A percentile compares a stretch with the other conserved stretches of the same genome.
Evolutionary conservation across 1,284 basidiomycete genomes (phyloP).

Genomic region (Heliocybe sulcata): DNA sequence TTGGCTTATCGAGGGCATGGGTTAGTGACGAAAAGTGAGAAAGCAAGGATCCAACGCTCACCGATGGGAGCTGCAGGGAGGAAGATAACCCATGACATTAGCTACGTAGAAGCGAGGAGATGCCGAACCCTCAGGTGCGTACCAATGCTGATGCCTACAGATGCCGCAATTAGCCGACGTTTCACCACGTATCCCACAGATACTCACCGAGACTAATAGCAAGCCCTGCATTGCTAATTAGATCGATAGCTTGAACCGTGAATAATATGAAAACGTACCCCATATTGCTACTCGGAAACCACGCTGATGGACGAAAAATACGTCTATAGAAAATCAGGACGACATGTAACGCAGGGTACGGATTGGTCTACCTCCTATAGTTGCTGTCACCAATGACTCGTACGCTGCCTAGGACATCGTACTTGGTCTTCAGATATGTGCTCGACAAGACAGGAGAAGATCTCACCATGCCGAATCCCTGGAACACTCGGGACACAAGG

Average conservation of each 20-base stretch:
- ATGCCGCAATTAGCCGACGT: background rate
- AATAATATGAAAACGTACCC: slow-evolving; percentile 4
- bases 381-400: slow-evolving; percentile 6
- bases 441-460: background rate
- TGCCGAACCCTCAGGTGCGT: background rate
- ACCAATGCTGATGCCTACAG: slow-evolving; percentile 1
- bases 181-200: background rate
- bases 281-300: slow-evolving; percentile 7
- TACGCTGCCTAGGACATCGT: slow-evolving; percentile 5
- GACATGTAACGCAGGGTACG: too few relatives aligned
- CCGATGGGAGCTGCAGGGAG: background rate
- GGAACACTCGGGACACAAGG: slow-evolving; percentile 6
- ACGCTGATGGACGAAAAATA: slow-evolving; percentile 4
- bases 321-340: background rate
- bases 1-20: background rate
- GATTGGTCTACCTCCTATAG: slow-evolving; percentile 5
- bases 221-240: background rate
- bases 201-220: slow-evolving; percentile 1
- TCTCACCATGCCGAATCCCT: slow-evolving; percentile 3
- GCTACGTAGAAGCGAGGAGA: background rate
- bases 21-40: background rate
- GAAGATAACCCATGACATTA: too few relatives aligned
- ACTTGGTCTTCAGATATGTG: background rate
- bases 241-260: background rate
- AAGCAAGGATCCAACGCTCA: background rate